Evolutionary conservation across 2,329 filamentous ascomycete species (phyloP).

Genomic region (Dothideomycetes sp.): DNA sequence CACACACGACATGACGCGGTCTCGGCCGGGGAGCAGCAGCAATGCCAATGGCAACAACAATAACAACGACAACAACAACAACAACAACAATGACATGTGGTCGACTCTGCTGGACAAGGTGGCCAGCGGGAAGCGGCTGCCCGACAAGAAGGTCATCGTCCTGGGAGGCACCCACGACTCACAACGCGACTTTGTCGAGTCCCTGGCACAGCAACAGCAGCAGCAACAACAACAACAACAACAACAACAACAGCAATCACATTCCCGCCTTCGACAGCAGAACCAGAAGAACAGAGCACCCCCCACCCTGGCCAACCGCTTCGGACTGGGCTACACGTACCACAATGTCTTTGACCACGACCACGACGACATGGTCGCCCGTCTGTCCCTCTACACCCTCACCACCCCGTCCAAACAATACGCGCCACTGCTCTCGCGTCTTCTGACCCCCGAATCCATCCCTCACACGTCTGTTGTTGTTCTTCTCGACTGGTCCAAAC

Average conservation of each 20-base stretch:
- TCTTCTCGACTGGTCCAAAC: conserved; percentile 90
- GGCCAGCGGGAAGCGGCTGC: conserved; percentile 78
- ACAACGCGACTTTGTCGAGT: conserved; percentile 79
- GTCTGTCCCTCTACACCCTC: conserved; percentile 80
- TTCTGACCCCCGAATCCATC: conserved; percentile 74
- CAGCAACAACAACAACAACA: conserved; percentile 19
- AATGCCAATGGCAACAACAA: no score
- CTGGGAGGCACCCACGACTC: conserved; percentile 75
- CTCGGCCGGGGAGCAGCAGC: conserved; percentile 11
- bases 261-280: conserved; percentile 4
- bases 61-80: no score
- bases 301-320: conserved; percentile 78
- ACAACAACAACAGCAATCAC: conserved; percentile 6
- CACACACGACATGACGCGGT: conserved; percentile 2
- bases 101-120: conserved; percentile 85
- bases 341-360: conserved; percentile 90
- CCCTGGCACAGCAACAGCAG: conserved; percentile 49
- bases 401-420: conserved; percentile 78
- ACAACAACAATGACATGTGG: conserved; percentile 77
- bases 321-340: conserved; percentile 89
- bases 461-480: conserved; percentile 69
- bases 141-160: conserved; percentile 84
- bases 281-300: conserved; percentile 30
- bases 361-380: conserved; percentile 86
- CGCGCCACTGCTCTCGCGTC: conserved; percentile 69